A percentile compares a stretch with the other conserved stretches of the same genome.
Evolutionary conservation across 208 protist genomes (phyloP).

Genomic region (Vickermania ingenoplastis): DNA sequence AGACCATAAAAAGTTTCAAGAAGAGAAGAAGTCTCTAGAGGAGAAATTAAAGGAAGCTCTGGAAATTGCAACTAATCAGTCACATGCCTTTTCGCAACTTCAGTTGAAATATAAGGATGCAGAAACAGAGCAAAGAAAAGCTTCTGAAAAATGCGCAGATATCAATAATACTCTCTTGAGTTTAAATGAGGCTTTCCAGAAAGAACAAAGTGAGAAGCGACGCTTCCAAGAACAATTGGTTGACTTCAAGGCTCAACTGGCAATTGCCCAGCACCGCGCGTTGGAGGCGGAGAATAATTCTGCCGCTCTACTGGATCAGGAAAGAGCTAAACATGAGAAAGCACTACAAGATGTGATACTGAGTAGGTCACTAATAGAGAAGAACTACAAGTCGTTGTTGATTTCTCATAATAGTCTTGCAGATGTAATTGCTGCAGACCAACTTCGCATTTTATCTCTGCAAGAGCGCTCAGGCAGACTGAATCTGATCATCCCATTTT

Average conservation of each 20-base stretch:
- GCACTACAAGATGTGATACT: not conserved
- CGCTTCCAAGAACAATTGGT: not conserved
- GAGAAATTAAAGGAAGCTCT: slow-evolving; percentile 2
- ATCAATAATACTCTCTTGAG: not conserved
- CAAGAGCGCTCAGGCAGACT: too few species aligned
- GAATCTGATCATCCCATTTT: too few species aligned
- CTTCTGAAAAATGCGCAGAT: not conserved
- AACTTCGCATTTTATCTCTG: too few species aligned
- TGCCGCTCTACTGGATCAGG: not conserved
- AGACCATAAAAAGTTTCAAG: slow-evolving; percentile 3
- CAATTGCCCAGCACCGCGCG: too few species aligned
- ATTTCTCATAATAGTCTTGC: not conserved
- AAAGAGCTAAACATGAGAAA: not conserved
- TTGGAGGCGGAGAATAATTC: not conserved
- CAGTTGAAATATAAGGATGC: not conserved
- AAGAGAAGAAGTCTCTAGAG: slow-evolving; percentile 5
- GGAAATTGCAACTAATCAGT: not conserved
- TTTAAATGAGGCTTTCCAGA: not conserved
- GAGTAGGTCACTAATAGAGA: not conserved
- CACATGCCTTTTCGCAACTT: not conserved
- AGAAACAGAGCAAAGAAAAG: not conserved
- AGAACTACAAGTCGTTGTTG: not conserved
- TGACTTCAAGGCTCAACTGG: not conserved
- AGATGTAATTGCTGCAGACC: not conserved
- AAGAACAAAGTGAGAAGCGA: not conserved